Evolutionary conservation across 257 asterid genomes (phyloP).

Genomic region (Nicotiana attenuata): DNA sequence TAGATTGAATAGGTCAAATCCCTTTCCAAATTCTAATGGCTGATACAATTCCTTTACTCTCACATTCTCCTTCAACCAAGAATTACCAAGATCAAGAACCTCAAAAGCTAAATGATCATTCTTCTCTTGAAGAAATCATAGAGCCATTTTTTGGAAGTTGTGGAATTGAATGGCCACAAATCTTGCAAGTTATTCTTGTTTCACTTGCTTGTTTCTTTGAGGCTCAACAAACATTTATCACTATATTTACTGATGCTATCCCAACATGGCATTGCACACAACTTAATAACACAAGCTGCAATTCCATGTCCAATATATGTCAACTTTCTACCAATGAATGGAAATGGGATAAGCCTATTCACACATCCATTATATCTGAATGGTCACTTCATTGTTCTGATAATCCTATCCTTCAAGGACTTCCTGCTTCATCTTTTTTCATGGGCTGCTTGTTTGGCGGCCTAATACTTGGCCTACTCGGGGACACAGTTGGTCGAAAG

Average conservation of each 20-base stretch:
- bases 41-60: slow-evolving; percentile 24
- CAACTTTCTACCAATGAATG: slow-evolving; percentile 29
- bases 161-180: slow-evolving; percentile 23
- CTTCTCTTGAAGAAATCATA: slow-evolving; percentile 17
- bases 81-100: slow-evolving; percentile 8
- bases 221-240: slow-evolving; percentile 45
- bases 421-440: slow-evolving; percentile 57
- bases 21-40: slow-evolving; percentile 9
- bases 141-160: slow-evolving; percentile 12
- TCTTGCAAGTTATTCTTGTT: slow-evolving; percentile 29
- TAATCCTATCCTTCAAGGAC: slow-evolving; percentile 24
- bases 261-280: slow-evolving; percentile 42
- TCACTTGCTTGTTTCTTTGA: slow-evolving; percentile 44
- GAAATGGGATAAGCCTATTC: slow-evolving; percentile 37
- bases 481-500: slow-evolving; percentile 42
- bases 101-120: neutral
- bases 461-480: slow-evolving; percentile 28
- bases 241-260: slow-evolving; percentile 36
- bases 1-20: neutral
- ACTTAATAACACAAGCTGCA: neutral
- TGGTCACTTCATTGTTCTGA: slow-evolving; percentile 47
- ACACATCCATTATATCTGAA: slow-evolving; percentile 38
- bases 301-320: slow-evolving; percentile 19
- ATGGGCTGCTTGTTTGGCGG: slow-evolving; percentile 43
- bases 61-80: neutral